Conservation (phyloP, 352 stramenopile genomes). For the Peronospora destructor region DNA sequence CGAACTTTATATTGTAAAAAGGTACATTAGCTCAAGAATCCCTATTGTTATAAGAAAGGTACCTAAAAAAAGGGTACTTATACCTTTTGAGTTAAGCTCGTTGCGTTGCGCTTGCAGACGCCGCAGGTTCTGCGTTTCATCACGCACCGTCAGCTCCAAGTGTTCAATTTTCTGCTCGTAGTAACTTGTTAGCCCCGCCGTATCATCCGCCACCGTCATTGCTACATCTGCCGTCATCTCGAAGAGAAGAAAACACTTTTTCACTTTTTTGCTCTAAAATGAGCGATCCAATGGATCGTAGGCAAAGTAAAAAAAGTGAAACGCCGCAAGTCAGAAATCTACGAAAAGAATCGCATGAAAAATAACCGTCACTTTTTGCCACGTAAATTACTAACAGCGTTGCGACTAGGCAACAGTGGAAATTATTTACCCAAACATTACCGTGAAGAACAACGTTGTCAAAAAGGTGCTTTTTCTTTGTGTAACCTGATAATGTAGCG, state of each 20-base stretch:
- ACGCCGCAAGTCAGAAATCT: no score
- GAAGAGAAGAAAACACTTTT: not conserved
- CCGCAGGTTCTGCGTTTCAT: slow-evolving; percentile 94
- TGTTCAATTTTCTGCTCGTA: slow-evolving; percentile 95
- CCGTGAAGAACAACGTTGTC: no score
- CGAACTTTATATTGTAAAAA: slow-evolving; percentile 69
- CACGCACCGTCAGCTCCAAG: slow-evolving; percentile 89
- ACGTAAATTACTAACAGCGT: no score
- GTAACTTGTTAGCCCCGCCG: slow-evolving; percentile 79
- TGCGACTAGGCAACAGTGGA: no score
- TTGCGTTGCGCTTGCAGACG: slow-evolving; percentile 98
- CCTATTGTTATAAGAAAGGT: no score
- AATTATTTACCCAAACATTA: no score
- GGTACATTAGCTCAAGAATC: not conserved
- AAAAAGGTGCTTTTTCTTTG: no score
- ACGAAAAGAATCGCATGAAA: no score
- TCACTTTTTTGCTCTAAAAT: not conserved
- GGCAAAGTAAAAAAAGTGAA: no score
- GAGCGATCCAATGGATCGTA: slow-evolving; percentile 4
- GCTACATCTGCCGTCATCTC: slow-evolving; percentile 40
- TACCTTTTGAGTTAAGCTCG: slow-evolving; percentile 98
- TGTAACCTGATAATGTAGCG: no score
- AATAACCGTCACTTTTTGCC: no score
- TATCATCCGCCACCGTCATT: slow-evolving; percentile 28
- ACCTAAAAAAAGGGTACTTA: no score